phyloP scores from a whole-genome alignment of 2,329 filamentous ascomycete species.

The Xylariomycetidae sp. region DNA sequence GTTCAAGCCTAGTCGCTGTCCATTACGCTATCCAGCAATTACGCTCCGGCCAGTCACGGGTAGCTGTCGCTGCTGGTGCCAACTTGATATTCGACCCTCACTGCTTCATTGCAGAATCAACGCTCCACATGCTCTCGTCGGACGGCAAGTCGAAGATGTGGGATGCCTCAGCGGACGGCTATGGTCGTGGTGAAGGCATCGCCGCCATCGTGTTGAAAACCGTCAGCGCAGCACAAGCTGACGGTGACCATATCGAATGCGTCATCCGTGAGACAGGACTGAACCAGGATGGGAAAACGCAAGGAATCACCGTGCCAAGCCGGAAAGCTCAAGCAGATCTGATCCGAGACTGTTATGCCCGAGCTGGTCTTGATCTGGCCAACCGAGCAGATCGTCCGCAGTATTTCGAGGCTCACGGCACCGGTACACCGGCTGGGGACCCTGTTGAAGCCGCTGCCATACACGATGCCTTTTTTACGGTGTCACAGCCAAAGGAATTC shows the following conservation, averaged over 20 bases:
- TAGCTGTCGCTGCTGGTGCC: constrained; percentile 10
- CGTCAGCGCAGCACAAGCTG: constrained; percentile 24
- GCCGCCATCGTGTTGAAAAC: constrained; percentile 28
- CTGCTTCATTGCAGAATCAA: constrained; percentile 9
- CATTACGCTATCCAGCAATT: constrained; percentile 26
- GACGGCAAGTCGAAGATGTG: constrained; percentile 28
- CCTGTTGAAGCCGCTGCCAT: constrained; percentile 19
- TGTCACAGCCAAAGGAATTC: background rate
- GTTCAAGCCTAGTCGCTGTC: constrained; percentile 31
- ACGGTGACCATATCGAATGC: constrained; percentile 29
- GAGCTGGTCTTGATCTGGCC: constrained; percentile 9
- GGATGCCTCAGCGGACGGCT: constrained; percentile 31
- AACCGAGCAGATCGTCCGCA: constrained; percentile 6
- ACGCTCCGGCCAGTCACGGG: constrained; percentile 18
- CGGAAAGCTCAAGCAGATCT: constrained; percentile 11
- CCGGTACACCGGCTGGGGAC: constrained; percentile 18
- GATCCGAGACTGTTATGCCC: constrained; percentile 13
- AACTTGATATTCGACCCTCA: constrained; percentile 10
- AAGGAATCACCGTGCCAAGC: constrained; percentile 15
- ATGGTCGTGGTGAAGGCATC: constrained; percentile 29
- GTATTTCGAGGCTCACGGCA: constrained; percentile 21
- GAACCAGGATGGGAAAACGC: constrained; percentile 15
- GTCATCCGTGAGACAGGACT: constrained; percentile 27
- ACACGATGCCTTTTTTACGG: constrained; percentile 8
- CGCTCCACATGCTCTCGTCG: constrained; percentile 24